A percentile compares a stretch with the other conserved stretches of the same genome.
Conservation (phyloP, 2,329 filamentous ascomycete genomes). For the Hortaea sp. region DNA sequence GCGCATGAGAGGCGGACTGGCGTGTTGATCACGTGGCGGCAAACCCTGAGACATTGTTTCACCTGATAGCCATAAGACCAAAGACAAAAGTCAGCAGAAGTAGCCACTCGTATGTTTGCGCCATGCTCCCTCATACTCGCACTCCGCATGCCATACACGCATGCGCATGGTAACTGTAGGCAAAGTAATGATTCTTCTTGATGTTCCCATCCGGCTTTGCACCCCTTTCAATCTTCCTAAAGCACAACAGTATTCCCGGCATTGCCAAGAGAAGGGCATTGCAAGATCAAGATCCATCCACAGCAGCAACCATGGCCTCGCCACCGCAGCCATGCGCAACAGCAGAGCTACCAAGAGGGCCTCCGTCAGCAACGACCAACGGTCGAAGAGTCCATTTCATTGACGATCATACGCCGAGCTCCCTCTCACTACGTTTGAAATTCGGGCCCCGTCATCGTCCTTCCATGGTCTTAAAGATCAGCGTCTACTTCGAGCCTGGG, state of each 20-base stretch:
- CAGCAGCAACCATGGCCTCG: no score
- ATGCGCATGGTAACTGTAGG: background rate
- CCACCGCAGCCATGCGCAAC: background rate
- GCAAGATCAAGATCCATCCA: no score
- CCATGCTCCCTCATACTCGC: background rate
- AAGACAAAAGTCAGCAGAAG: background rate
- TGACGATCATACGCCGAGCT: conserved; percentile 17
- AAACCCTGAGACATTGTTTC: background rate
- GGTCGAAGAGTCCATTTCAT: conserved; percentile 12
- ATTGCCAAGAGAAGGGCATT: no score
- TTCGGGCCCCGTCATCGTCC: conserved; percentile 17
- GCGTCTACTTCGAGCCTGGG: conserved; percentile 18
- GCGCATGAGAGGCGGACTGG: no score
- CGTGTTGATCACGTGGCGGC: no score
- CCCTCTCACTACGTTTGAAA: conserved; percentile 17
- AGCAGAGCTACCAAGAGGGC: background rate
- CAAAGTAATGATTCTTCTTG: no score
- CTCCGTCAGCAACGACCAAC: background rate
- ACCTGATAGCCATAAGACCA: background rate
- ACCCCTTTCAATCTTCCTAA: no score
- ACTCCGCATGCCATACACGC: background rate
- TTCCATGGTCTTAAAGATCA: conserved; percentile 20
- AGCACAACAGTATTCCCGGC: no score
- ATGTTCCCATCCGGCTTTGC: no score
- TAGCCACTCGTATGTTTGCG: background rate